Percentiles rank a stretch among this genome's conserved stretches.
Evolutionary conservation across 345 rosid species (phyloP).

Genomic region (Sisymbrium altissimum): DNA sequence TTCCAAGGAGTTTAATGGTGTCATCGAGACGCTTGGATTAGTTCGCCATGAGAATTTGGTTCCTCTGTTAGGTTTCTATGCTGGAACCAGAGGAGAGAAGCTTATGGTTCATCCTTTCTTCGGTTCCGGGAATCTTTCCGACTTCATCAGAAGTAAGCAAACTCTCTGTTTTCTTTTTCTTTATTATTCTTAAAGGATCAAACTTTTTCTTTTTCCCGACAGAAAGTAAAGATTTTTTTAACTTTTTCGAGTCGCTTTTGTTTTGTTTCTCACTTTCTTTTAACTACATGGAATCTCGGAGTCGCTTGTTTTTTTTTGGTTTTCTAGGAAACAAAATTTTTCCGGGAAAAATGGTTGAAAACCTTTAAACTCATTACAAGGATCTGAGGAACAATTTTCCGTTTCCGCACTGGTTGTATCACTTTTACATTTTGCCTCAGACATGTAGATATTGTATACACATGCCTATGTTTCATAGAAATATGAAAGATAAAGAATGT

Average conservation of each 20-base stretch:
- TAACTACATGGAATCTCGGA: background rate
- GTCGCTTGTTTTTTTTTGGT: background rate
- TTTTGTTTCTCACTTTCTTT: background rate
- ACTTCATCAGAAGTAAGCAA: slow-evolving; percentile 63
- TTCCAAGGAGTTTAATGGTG: slow-evolving; percentile 42
- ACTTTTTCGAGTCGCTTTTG: background rate
- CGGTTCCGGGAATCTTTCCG: slow-evolving; percentile 59
- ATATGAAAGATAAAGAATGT: background rate
- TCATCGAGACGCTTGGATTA: slow-evolving; percentile 54
- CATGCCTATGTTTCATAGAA: background rate
- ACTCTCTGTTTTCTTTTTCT: background rate
- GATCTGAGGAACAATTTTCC: background rate
- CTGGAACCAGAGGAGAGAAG: slow-evolving; percentile 88
- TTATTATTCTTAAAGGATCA: background rate
- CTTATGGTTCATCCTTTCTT: slow-evolving; percentile 81
- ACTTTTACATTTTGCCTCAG: background rate
- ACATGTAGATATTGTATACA: background rate
- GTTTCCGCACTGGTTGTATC: background rate
- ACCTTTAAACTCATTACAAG: background rate
- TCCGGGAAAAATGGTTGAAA: background rate
- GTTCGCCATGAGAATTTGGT: slow-evolving; percentile 76
- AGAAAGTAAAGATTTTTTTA: slow-evolving; percentile 1
- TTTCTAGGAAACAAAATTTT: background rate
- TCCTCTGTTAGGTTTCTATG: slow-evolving; percentile 84
- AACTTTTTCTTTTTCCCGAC: slow-evolving; percentile 5